Percentiles rank a stretch among this genome's conserved stretches.
phyloP scores from a whole-genome alignment of 441 rosid species.

The Gossypium laxum region DNA sequence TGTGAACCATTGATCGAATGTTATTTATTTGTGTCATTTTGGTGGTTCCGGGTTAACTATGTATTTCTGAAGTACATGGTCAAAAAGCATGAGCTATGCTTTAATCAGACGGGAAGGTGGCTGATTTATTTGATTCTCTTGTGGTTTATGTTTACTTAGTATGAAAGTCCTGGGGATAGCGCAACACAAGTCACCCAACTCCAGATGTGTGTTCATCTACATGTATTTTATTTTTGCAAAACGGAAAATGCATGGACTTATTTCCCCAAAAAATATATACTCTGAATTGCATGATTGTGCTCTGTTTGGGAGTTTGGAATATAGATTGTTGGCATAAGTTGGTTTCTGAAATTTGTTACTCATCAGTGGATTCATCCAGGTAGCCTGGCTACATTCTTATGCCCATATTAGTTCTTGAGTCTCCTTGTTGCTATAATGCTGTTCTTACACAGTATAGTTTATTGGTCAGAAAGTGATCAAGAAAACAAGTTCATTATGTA shows the following conservation, averaged over 20 bases:
- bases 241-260: background rate
- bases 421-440: background rate
- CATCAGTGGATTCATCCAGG: background rate
- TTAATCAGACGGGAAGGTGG: background rate
- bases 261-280: background rate
- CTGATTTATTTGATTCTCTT: conserved; percentile 4
- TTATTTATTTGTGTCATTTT: background rate
- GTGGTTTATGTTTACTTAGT: background rate
- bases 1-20: background rate
- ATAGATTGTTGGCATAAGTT: background rate
- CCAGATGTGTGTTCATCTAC: background rate
- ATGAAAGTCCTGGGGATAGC: background rate
- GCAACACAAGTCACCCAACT: background rate
- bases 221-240: background rate
- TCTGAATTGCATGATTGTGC: background rate
- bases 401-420: background rate
- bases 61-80: background rate
- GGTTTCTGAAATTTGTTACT: background rate
- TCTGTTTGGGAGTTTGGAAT: conserved; percentile 5
- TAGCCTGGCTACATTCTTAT: background rate
- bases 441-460: background rate
- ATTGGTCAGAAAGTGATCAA: background rate
- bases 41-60: background rate
- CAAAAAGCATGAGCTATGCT: conserved; percentile 6
- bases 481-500: background rate